phyloP scores from a whole-genome alignment of 768 basidiomycete species.

The Boletus rex-veris region DNA sequence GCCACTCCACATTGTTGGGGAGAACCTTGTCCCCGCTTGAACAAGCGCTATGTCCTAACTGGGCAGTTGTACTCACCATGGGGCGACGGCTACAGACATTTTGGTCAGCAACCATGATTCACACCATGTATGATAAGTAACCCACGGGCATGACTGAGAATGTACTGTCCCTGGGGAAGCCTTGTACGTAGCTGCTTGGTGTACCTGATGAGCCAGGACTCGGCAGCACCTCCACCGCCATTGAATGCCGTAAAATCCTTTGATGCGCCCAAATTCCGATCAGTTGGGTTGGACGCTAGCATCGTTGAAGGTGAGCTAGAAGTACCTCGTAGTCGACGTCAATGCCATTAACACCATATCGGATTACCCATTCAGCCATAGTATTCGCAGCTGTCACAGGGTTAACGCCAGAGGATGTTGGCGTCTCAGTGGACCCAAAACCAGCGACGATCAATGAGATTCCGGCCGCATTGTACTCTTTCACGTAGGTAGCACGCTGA shows the following conservation, averaged over 20 bases:
- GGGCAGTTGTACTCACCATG: conserved; percentile 10
- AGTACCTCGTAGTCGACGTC: conserved; percentile 51
- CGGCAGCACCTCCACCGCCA: conserved; percentile 35
- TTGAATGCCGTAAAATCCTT: conserved; percentile 34
- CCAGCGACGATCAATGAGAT: conserved; percentile 56
- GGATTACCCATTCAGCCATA: conserved; percentile 44
- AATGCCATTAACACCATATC: conserved; percentile 49
- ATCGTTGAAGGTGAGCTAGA: neutral
- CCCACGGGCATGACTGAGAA: conserved; percentile 35
- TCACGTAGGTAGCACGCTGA: conserved; percentile 40
- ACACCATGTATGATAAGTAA: neutral
- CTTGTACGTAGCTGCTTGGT: conserved; percentile 29
- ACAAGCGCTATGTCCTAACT: neutral
- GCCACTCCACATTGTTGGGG: conserved; percentile 16
- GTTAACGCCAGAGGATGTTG: conserved; percentile 40
- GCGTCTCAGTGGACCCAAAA: conserved; percentile 45
- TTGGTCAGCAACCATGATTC: neutral
- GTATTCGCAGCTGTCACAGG: conserved; percentile 39
- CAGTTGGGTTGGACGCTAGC: neutral
- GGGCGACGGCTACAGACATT: conserved; percentile 11
- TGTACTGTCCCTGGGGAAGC: conserved; percentile 34
- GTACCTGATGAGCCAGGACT: conserved; percentile 33
- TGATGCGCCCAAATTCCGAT: neutral
- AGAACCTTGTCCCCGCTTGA: conserved; percentile 12
- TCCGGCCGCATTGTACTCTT: conserved; percentile 51